A percentile compares a stretch with the other conserved stretches of the same genome.
Conservation (phyloP, 257 asterid species). For the Coffea eugenioides region DNA sequence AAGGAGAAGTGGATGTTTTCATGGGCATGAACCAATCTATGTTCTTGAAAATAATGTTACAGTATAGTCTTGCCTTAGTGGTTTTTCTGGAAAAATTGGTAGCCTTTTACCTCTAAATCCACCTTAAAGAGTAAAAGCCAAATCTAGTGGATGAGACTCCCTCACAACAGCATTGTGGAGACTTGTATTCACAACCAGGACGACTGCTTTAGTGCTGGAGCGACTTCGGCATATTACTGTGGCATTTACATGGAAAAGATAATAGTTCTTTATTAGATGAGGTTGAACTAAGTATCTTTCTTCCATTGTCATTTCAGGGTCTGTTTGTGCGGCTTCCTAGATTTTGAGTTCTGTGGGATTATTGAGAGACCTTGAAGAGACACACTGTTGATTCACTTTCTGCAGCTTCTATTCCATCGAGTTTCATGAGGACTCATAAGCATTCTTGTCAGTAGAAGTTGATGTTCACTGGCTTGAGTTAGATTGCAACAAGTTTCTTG, state of each 20-base stretch:
- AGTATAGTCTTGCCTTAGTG: neutral
- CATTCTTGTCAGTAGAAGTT: slow-evolving; percentile 1
- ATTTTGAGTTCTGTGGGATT: neutral
- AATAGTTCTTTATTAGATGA: neutral
- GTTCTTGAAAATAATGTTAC: neutral
- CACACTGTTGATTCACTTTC: neutral
- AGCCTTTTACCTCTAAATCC: neutral
- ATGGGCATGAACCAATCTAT: neutral
- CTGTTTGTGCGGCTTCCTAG: slow-evolving; percentile 30
- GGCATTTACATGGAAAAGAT: neutral
- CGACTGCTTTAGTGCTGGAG: neutral
- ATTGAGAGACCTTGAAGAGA: neutral
- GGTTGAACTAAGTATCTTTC: neutral
- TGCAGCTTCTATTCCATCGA: neutral
- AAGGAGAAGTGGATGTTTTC: neutral
- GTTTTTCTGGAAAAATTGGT: neutral
- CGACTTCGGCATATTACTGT: neutral
- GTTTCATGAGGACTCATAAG: neutral
- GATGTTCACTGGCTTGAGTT: neutral
- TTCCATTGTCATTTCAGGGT: slow-evolving; percentile 14
- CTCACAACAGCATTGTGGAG: neutral
- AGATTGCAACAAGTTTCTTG: neutral
- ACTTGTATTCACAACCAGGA: neutral
- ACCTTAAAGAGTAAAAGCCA: neutral
- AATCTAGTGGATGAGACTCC: neutral